A percentile compares a stretch with the other conserved stretches of the same genome.
These are phyloP conservation scores for Brettanomyces bruxellensis DNA, from an alignment of 805 yeast species.

Conservation along the genomic window DNA sequence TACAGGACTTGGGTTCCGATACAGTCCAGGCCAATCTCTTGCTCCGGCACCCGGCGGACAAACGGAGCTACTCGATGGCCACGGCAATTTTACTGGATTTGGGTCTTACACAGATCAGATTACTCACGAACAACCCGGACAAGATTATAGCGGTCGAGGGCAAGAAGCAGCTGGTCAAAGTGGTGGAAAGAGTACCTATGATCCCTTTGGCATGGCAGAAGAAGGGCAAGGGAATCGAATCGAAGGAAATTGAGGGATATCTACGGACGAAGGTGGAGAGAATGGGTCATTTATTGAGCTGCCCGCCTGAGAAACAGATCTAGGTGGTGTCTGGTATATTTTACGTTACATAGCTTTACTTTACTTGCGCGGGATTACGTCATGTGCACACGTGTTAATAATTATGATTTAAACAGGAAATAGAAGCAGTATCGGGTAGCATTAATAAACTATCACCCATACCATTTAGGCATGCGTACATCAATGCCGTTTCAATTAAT, in stretches of 20 bases:
- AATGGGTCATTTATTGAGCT: conserved; percentile 89
- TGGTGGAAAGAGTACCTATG: conserved; percentile 91
- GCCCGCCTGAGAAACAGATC: not conserved
- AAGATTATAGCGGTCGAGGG: conserved; percentile 94
- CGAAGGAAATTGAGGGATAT: conserved; percentile 87
- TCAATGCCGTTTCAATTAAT: too few relatives aligned
- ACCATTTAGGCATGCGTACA: too few relatives aligned
- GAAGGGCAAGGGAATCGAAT: conserved; percentile 54
- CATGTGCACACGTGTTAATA: too few relatives aligned
- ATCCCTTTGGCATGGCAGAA: conserved; percentile 87
- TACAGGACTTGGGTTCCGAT: conserved; percentile 97
- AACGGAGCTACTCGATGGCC: conserved; percentile 87
- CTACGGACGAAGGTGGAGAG: conserved; percentile 88
- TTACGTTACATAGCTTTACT: too few relatives aligned
- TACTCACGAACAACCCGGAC: conserved; percentile 93
- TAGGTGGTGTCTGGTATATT: too few relatives aligned
- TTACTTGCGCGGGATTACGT: too few relatives aligned
- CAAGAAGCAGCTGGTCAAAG: conserved; percentile 60
- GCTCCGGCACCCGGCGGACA: conserved; percentile 95
- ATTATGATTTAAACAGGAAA: not conserved
- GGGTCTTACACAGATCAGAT: conserved; percentile 59
- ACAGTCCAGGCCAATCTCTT: conserved; percentile 93
- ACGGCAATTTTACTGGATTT: conserved; percentile 86
- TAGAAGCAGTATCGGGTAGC: not conserved
- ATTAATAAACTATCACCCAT: too few relatives aligned